Evolutionary conservation across 2,329 filamentous ascomycete genomes (phyloP).

Genomic region (Fusarium nurragi): DNA sequence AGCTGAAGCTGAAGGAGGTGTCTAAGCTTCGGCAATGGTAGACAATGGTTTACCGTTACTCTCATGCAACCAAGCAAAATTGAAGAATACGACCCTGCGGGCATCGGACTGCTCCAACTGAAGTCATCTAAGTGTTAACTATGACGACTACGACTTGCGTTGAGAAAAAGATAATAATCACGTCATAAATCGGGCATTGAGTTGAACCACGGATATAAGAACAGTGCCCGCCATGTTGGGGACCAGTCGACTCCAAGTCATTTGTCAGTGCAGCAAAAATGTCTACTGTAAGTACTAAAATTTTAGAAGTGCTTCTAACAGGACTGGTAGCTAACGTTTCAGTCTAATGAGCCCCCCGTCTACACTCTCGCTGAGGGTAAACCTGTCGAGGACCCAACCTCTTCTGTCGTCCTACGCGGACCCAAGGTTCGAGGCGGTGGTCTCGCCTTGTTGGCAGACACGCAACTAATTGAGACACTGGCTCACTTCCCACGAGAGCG

Average conservation of each 20-base stretch:
- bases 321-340: background rate
- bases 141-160: background rate
- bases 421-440: background rate
- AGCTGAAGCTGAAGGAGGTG: no score
- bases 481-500: constrained; percentile 6
- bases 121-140: background rate
- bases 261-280: background rate
- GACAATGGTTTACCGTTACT: no score
- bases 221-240: background rate
- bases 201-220: background rate
- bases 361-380: constrained; percentile 10
- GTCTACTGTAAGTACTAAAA: background rate
- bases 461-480: constrained; percentile 7
- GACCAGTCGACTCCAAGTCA: background rate
- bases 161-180: background rate
- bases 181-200: background rate
- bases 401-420: background rate
- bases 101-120: no score
- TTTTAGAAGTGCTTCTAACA: no score
- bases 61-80: background rate
- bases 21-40: no score
- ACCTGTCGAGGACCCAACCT: constrained; percentile 7
- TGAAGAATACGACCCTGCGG: no score
- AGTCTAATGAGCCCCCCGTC: background rate
- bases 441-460: background rate